Evolutionary conservation across 2,329 filamentous ascomycete species (phyloP).

Genomic region (Dothiorella sarmentorum): DNA sequence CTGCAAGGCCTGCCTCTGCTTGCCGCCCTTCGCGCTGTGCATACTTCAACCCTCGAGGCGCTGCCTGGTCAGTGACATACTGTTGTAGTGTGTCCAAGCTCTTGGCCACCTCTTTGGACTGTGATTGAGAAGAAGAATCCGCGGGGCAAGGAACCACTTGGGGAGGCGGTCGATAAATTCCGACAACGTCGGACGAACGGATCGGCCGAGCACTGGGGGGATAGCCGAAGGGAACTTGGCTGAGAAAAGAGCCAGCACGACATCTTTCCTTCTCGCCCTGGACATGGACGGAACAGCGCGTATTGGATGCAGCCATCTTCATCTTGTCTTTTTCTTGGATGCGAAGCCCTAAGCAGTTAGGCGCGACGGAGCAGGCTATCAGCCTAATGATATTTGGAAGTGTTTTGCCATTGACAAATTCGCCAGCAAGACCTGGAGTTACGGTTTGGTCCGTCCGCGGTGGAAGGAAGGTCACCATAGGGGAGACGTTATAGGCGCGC

Average conservation of each 20-base stretch:
- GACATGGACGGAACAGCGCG: neutral
- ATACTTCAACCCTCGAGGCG: neutral
- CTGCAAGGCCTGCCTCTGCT: neutral
- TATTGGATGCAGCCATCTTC: neutral
- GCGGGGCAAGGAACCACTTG: neutral
- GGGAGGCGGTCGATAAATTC: neutral
- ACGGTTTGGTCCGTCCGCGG: constrained; percentile 3
- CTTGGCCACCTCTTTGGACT: neutral
- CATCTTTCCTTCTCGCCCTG: neutral
- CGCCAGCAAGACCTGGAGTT: neutral
- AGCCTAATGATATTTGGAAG: neutral
- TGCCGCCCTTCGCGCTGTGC: neutral
- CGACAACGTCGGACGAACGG: constrained; percentile 11
- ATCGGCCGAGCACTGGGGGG: neutral
- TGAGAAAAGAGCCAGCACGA: neutral
- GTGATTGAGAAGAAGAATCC: neutral
- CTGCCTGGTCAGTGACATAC: neutral
- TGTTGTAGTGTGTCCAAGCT: neutral
- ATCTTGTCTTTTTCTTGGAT: too few relatives aligned
- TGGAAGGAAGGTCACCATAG: neutral
- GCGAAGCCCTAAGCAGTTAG: neutral
- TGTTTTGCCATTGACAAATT: neutral
- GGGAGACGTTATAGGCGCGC: neutral
- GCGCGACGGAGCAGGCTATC: neutral
- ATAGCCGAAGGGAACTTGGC: constrained; percentile 5